Percentiles rank a stretch among this genome's conserved stretches.
Conservation (phyloP, 2,329 filamentous ascomycete species). For the Raffaelea albimanens region DNA sequence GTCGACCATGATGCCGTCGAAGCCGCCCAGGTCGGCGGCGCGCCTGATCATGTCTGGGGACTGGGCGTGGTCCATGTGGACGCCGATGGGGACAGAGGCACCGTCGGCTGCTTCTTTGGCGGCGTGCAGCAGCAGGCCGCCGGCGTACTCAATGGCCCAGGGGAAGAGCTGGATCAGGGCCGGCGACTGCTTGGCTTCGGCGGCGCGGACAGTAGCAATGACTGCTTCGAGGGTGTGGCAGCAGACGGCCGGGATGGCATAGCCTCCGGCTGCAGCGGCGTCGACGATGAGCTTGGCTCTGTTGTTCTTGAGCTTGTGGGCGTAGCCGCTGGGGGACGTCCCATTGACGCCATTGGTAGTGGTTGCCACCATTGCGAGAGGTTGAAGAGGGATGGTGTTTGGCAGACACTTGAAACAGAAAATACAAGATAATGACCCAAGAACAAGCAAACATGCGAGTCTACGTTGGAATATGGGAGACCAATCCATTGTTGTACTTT, state of each 20-base stretch:
- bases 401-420: no score
- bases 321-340: no score
- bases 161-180: constrained; percentile 64
- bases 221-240: constrained; percentile 62
- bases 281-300: constrained; percentile 5
- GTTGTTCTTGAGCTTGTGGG: constrained; percentile 4
- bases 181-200: constrained; percentile 56
- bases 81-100: constrained; percentile 47
- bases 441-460: no score
- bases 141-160: constrained; percentile 58
- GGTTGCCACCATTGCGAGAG: no score
- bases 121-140: constrained; percentile 40
- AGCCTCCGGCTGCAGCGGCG: not conserved
- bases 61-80: constrained; percentile 62
- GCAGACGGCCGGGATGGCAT: no score
- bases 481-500: no score
- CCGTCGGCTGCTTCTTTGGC: constrained; percentile 44
- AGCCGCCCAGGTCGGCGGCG: constrained; percentile 45
- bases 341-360: no score
- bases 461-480: no score
- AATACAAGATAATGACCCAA: no score
- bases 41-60: constrained; percentile 46
- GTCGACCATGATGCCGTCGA: constrained; percentile 69
- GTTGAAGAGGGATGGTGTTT: no score
- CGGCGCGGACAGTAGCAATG: constrained; percentile 56